Evolutionary conservation across 441 rosid species (phyloP).

Genomic region (Omphalea diandra): DNA sequence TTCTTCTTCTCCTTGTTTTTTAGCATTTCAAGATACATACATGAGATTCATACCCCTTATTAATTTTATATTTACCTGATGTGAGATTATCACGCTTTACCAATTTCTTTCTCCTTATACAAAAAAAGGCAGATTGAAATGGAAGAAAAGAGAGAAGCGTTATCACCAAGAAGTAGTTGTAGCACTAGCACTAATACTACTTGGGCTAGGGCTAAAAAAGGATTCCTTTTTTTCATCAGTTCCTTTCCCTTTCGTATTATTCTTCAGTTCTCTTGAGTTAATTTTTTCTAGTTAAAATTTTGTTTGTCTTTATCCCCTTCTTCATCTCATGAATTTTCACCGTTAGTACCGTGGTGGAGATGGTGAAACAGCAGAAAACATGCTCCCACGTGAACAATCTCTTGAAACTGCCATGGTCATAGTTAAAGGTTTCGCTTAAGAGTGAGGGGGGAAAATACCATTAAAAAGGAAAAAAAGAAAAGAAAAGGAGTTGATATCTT

Average conservation of each 20-base stretch:
- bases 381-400: slow-evolving; percentile 59
- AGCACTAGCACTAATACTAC: too few species aligned
- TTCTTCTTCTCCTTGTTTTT: background rate
- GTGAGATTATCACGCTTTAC: too few species aligned
- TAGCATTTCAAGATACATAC: too few species aligned
- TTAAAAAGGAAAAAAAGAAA: background rate
- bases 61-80: too few species aligned
- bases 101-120: too few species aligned
- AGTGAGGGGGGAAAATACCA: background rate
- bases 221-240: too few species aligned
- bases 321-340: slow-evolving; percentile 21
- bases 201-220: too few species aligned
- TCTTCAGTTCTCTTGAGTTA: background rate
- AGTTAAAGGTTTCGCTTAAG: slow-evolving; percentile 15
- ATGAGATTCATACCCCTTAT: too few species aligned
- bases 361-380: slow-evolving; percentile 22
- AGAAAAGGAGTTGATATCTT: slow-evolving; percentile 4
- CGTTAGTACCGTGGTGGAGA: slow-evolving; percentile 10
- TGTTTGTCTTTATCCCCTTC: background rate
- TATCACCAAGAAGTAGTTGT: too few species aligned
- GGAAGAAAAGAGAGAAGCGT: too few species aligned
- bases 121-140: too few species aligned
- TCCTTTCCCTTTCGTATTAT: too few species aligned
- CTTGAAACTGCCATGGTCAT: slow-evolving; percentile 50
- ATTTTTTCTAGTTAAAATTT: background rate